phyloP scores from a whole-genome alignment of 148 eudicot genomes.

The Vaccinium darrowii region DNA sequence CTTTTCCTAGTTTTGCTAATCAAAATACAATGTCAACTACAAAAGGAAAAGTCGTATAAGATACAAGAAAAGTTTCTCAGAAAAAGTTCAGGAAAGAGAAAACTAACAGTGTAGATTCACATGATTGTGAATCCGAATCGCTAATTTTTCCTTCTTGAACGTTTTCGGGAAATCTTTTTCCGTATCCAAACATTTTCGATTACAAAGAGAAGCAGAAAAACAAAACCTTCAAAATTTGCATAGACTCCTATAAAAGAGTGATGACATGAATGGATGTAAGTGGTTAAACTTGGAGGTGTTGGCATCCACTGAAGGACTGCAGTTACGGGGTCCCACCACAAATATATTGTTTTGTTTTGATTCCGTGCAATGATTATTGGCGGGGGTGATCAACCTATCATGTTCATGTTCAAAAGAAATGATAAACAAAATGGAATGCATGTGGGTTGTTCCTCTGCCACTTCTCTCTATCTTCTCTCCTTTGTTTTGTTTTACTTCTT shows the following conservation, averaged over 20 bases:
- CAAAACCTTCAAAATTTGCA: too few relatives aligned
- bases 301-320: conserved; percentile 21
- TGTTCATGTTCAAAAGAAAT: conserved; percentile 10
- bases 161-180: too few relatives aligned
- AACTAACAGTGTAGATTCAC: too few relatives aligned
- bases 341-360: conserved; percentile 13
- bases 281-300: conserved; percentile 13
- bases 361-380: conserved; percentile 40
- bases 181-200: too few relatives aligned
- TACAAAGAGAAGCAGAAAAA: too few relatives aligned
- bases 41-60: not conserved
- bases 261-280: conserved; percentile 1
- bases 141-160: too few relatives aligned
- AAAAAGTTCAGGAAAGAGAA: too few relatives aligned
- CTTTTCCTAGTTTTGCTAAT: not conserved
- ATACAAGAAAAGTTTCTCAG: too few relatives aligned
- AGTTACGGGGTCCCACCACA: not conserved
- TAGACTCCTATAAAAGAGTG: not conserved
- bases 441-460: conserved; percentile 44
- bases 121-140: too few relatives aligned
- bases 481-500: not conserved
- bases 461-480: conserved; percentile 18
- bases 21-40: not conserved
- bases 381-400: conserved; percentile 12
- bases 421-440: conserved; percentile 35